Evolutionary conservation across 1,139 yeast genomes (phyloP), one percentile per base, ranked within the genome.

Genomic region (Ogataea hybrid): DNA sequence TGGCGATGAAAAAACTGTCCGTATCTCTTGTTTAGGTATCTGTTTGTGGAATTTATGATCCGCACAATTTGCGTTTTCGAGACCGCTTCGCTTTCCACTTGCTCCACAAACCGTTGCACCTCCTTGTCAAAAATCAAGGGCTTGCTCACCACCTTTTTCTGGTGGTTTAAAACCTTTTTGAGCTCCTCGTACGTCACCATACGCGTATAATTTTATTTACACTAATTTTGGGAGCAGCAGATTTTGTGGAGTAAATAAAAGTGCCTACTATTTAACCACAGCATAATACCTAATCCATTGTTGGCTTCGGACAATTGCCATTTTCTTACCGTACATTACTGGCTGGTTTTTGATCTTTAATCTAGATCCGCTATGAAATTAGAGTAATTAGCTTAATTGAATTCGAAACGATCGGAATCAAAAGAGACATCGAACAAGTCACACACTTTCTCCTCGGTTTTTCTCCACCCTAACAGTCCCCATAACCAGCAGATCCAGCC

Each of bases 1-100:
- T 61, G 64, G 17, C 53, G 50, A 28, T 53, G 51, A 39, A 55
- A 60, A 31, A 51, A 46, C 10, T 49, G 40, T 7, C 49, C 41
- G 30, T 56, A 57, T 25, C 52, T 51, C 18, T 51, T 52, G 16
- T 35, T 22, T 9, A 56, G 23, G 9, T 47, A 23, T 22, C 43
- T 47, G 33, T 55, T 54, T 5, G 57, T 25, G 7, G 37, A 29
- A 6, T 34, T 32, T 2, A 54, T 23, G 4, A 57, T 32, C n/a
- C 41, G 34, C 11, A 35, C 38, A 32, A 57, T 29, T 23, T 55
- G 50, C 4, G 38, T n/a, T 22, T 48, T 49, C 4, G 39, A 25
- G 23, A 39, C 31, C 18, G 27, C 30, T 25, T 28, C 35, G 17
- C 32, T 31, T 15, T 39, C 39, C 5, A 39, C 3, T 4, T 35